Evolutionary conservation across 139 green algal species (phyloP), one percentile per base, ranked within the genome.

Genomic region (Picochlorum sp.): DNA sequence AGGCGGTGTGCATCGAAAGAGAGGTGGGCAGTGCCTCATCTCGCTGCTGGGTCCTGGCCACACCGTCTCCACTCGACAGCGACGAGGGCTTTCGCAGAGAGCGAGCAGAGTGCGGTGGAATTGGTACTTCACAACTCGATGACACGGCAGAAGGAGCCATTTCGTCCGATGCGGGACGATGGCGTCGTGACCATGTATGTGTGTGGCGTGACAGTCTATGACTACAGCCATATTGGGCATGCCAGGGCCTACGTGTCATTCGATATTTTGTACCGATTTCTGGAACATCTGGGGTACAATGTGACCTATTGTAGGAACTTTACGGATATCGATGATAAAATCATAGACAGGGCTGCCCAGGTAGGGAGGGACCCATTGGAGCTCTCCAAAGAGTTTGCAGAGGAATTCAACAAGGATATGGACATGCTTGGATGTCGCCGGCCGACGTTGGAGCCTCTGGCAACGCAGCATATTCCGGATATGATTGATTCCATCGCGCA

Each of bases 311-410:
- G 79, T 6, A 74, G 81, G 45, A 88, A 88, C 63, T 84, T 87
- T 62, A 88, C 81, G 0, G 92, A 98, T 67, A 83, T 98, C 6
- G 92, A 98, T 66, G 94, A 99, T 79, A 99, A 99, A 77, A 99
- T 99, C 79, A 97, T 98, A 45, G 83, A 83, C 2, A 72, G 94
- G 2, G 90, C 90, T 6, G 30, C 66, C 2, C 78, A 91, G 41
- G 32, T 34, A 0, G 83, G 85, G 4, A 85, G 93, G 65, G 84
- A 92, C 32, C 80, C 85, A 4, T 56, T 87, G 10, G 79, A 65
- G 18, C 81, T 95, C 6, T 73, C 71, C 2, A 63, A 80, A 20
- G 74, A 81, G 16, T 98, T 97, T 71, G 95, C 94, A n/a, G 51
- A 74, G 0, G 93, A 95, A 68, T 99, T 98, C 66, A 72, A 92